Base-by-base conservation (phyloP, 1,284 basidiomycete genomes). In the Farysia itapuensis region DNA sequence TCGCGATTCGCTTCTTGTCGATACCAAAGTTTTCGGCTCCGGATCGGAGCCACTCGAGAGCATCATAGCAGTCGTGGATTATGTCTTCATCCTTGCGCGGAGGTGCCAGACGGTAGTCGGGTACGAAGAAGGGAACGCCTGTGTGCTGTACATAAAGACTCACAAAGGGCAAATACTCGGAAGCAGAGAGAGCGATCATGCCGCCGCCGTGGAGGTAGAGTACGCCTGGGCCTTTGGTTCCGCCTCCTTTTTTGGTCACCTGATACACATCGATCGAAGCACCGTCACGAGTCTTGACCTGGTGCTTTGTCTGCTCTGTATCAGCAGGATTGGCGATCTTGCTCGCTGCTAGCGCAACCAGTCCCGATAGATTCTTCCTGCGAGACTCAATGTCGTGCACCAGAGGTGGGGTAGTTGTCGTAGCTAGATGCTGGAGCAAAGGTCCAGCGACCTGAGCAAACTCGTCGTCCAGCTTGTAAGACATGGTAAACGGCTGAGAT, bases 41-140 rank as follows among this genome's bases (percentile, higher is more conserved):
- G 15, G 30, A 28, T 7, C 33, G 35, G 4, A 56, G 38, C 52
- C 52, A 56, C 18, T 44, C 14, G 13, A 56, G 22, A 5, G 52
- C 52, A 32, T 56, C 52, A 43, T 49, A 56, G 19, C 29, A 37
- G 31, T 56, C 52, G 18, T 56, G 41, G 25, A 56, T 46, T 3
- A 48, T 28, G 4, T 36, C 45, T 16, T 56, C 52, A 4, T 40
- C 23, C 22, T 41, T 36, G 24, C 41, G 29, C 34, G 48, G 43
- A 6, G 52, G 52, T 12, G 52, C 45, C 23, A 36, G 45, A 6
- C 52, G 52, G 30, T 56, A 56, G 8, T 56, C 46, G 11, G 49
- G 38, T 11, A 29, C 22, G 34, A 56, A 56, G 21, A 56, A 30
- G 23, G 18, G 19, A 14, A 39, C 25, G 13, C 41, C 45, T 14